phyloP scores from a whole-genome alignment of 257 asterid genomes.

The Petunia secreta region DNA sequence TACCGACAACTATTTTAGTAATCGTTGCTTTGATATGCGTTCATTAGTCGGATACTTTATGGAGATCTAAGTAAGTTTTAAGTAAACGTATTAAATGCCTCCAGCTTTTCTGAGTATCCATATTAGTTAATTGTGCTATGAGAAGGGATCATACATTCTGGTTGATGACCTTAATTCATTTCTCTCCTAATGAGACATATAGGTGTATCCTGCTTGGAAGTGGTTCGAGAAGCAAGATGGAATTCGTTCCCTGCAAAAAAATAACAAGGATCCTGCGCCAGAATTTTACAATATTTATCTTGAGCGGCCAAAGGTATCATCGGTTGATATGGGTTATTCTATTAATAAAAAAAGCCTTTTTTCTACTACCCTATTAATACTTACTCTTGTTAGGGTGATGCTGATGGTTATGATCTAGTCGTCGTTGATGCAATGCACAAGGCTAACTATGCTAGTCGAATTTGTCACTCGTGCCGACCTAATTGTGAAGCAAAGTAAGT shows the following conservation, averaged over 20 bases:
- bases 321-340: slow-evolving; percentile 24
- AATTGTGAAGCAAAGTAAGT: slow-evolving; percentile 99
- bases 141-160: background rate
- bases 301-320: slow-evolving; percentile 95
- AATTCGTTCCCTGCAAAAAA: slow-evolving; percentile 91
- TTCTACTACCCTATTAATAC: slow-evolving; percentile 29
- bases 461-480: slow-evolving; percentile 98
- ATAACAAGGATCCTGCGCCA: slow-evolving; percentile 91
- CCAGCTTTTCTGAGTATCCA: slow-evolving; percentile 3
- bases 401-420: slow-evolving; percentile 96
- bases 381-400: slow-evolving; percentile 82
- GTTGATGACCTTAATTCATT: background rate
- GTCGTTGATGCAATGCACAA: slow-evolving; percentile 99
- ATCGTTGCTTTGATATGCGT: too few relatives aligned
- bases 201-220: slow-evolving; percentile 99
- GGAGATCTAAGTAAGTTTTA: too few relatives aligned
- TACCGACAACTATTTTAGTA: too few relatives aligned
- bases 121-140: background rate
- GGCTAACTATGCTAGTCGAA: slow-evolving; percentile 98
- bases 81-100: background rate
- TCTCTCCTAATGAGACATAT: slow-evolving; percentile 26
- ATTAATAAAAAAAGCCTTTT: slow-evolving; percentile 16
- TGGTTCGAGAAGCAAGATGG: slow-evolving; percentile 99
- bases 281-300: slow-evolving; percentile 97
- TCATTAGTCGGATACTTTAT: too few relatives aligned